Base-by-base conservation (phyloP, 2,329 filamentous ascomycete species). In the Ophiostoma perfectum region DNA sequence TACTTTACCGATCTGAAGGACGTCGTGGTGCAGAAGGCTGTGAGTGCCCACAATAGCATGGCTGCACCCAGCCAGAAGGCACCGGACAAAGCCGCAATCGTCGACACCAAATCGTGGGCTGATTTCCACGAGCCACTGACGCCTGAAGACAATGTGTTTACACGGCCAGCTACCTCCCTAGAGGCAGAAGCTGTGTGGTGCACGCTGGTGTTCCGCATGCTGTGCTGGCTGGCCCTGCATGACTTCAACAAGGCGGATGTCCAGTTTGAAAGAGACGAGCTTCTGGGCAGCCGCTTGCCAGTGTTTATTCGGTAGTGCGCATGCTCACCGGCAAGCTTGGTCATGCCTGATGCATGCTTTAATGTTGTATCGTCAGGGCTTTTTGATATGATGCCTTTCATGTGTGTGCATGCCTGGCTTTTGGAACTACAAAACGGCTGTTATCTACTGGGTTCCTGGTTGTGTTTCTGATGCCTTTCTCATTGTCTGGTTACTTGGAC, bases 151-250 rank as follows among this genome's bases (percentile, higher is more conserved):
- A 2, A 4, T 9, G 16, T 4, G 2, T 63, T 63, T 18, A 11
- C 7, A 11, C 1, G 63, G 9, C 63, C 2, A 11, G 36, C 16
- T 3, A 18, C 1, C 38, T 63, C 2, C 27, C 14, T 42, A 9
- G 41, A 52, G 36, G 75, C 74, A 0, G 74, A 73, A n/a, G 78
- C 80, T 7, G 80, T 85, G n/a, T 86, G 84, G 84, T 83, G 82
- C 71, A 81, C 81, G 7, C 75, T 86, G 18, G 78, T 86, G 4
- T 83, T 86, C 70, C 77, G 84, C 39, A 86, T 86, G 84, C 77
- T 86, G 38, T 86, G 83, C 73, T 86, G 84, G 85, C 75, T 86
- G 66, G 78, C 83, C 75, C 75, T 86, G 70, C 84, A 87, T 72
- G 83, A 86, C 72, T 86, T 86, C 66, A 78, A 84, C 74, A 83